Evolutionary conservation across 257 asterid genomes (phyloP).

Genomic region (Penstemon eatonii): DNA sequence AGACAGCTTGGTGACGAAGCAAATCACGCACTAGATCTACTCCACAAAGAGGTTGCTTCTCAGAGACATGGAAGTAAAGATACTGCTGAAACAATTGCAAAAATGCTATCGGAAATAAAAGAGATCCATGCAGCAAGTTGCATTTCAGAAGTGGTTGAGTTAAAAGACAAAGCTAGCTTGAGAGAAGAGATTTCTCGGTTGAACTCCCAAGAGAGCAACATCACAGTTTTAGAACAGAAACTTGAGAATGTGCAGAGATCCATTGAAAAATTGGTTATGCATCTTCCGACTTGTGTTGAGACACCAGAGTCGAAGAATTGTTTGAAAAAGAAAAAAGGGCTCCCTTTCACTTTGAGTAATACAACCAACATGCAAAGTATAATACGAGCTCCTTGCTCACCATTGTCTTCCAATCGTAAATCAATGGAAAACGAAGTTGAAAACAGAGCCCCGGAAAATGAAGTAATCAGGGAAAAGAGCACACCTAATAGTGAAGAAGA

Average conservation of each 20-base stretch:
- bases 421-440: constrained; percentile 56
- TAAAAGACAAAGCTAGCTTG: constrained; percentile 62
- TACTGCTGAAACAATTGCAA: constrained; percentile 69
- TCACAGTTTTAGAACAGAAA: constrained; percentile 70
- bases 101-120: constrained; percentile 80
- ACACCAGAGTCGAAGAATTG: constrained; percentile 54
- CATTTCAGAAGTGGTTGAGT: constrained; percentile 48
- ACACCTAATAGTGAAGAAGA: constrained; percentile 46
- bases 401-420: constrained; percentile 51
- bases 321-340: constrained; percentile 57
- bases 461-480: constrained; percentile 29
- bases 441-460: constrained; percentile 66
- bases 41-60: constrained; percentile 86
- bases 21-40: constrained; percentile 83
- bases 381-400: constrained; percentile 84
- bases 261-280: constrained; percentile 62
- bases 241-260: constrained; percentile 86
- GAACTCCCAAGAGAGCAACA: constrained; percentile 67
- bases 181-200: constrained; percentile 89
- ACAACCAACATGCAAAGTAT: constrained; percentile 69
- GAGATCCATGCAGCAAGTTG: constrained; percentile 52
- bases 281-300: constrained; percentile 54
- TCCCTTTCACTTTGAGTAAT: constrained; percentile 77
- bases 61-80: constrained; percentile 72
- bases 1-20: constrained; percentile 97